Conservation (phyloP, 768 basidiomycete genomes). For the Termitomyces sp. region DNA sequence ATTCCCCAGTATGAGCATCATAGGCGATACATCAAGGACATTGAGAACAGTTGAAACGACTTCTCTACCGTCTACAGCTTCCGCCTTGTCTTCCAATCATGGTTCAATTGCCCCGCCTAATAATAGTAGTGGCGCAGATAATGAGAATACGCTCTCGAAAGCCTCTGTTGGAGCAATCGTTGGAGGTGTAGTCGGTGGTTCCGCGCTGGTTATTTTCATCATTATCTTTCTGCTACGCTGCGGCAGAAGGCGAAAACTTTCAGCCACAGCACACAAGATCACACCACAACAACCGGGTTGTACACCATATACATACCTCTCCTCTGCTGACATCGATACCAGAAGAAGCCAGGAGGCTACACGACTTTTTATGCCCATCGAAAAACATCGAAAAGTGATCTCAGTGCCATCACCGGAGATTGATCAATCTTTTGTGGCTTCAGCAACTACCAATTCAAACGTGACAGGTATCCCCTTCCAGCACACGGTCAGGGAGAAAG, state of each 20-base stretch:
- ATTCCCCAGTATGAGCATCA: too few species aligned
- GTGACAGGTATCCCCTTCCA: neutral
- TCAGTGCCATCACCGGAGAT: neutral
- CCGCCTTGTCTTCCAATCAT: neutral
- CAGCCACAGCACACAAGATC: neutral
- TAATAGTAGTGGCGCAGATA: too few species aligned
- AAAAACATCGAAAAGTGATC: neutral
- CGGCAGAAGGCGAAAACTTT: neutral
- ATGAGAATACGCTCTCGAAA: neutral
- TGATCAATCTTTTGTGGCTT: neutral
- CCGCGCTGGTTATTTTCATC: neutral
- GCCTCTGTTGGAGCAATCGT: slow-evolving; percentile 5
- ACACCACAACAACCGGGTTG: neutral
- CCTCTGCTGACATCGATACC: neutral
- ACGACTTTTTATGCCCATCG: neutral
- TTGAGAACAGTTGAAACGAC: neutral
- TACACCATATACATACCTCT: neutral
- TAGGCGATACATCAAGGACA: neutral
- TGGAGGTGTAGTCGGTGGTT: slow-evolving; percentile 10
- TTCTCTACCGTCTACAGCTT: neutral
- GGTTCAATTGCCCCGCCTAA: neutral
- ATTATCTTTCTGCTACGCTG: slow-evolving; percentile 1
- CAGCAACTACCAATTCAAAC: neutral
- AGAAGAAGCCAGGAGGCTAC: neutral
- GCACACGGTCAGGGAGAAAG: neutral